phyloP scores from a whole-genome alignment of 257 asterid genomes.

The Eucommia ulmoides region DNA sequence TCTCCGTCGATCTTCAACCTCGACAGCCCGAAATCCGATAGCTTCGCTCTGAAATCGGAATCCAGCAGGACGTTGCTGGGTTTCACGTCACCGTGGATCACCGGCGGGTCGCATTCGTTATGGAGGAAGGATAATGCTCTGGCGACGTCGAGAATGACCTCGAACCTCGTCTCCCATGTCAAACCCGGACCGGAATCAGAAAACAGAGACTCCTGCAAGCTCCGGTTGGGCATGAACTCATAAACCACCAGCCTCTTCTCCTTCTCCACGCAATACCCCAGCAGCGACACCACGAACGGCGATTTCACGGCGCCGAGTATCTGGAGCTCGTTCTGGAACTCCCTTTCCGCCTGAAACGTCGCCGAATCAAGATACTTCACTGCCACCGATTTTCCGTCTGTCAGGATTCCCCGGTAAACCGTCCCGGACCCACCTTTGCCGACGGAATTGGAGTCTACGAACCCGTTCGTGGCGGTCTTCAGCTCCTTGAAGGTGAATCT shows the following conservation, averaged over 20 bases:
- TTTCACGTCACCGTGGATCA: slow-evolving; percentile 95
- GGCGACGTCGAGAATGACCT: slow-evolving; percentile 58
- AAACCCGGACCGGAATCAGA: slow-evolving; percentile 36
- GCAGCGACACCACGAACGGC: slow-evolving; percentile 47
- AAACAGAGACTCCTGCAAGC: slow-evolving; percentile 74
- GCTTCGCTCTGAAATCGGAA: slow-evolving; percentile 63
- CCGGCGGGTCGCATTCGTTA: slow-evolving; percentile 85
- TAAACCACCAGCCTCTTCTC: slow-evolving; percentile 58
- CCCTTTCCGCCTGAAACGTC: slow-evolving; percentile 64
- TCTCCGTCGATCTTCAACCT: slow-evolving; percentile 74
- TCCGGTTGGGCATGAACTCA: slow-evolving; percentile 87
- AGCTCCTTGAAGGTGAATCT: slow-evolving; percentile 64
- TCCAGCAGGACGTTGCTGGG: slow-evolving; percentile 96
- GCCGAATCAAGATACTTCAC: slow-evolving; percentile 56
- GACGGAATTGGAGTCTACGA: slow-evolving; percentile 45
- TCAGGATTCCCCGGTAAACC: slow-evolving; percentile 66
- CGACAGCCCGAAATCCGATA: slow-evolving; percentile 95
- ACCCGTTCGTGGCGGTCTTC: slow-evolving; percentile 57
- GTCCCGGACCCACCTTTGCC: slow-evolving; percentile 97
- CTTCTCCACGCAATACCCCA: slow-evolving; percentile 79
- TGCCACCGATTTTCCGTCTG: slow-evolving; percentile 73
- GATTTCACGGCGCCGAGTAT: slow-evolving; percentile 64
- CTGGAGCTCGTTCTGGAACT: slow-evolving; percentile 82
- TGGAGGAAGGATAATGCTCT: slow-evolving; percentile 80
- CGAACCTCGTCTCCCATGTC: slow-evolving; percentile 70